These are phyloP conservation scores for Starmerella stigmatis DNA, from an alignment of 805 yeast species.

Conservation along the genomic window DNA sequence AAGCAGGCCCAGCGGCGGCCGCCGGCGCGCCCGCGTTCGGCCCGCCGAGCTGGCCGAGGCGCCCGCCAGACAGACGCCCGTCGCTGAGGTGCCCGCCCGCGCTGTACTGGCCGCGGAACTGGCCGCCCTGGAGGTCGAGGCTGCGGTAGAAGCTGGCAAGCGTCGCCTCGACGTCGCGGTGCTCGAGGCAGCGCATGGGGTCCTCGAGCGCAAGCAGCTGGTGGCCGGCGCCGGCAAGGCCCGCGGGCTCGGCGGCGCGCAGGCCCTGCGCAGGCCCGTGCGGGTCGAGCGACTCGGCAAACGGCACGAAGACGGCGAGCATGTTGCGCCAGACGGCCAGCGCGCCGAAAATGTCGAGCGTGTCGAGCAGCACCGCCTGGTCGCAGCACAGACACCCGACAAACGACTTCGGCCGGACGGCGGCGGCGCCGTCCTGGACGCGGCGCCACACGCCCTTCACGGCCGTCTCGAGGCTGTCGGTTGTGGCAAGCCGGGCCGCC, in stretches of 20 bases:
- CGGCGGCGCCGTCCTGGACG: neutral
- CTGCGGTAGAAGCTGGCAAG: neutral
- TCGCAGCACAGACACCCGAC: neutral
- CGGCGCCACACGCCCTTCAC: neutral
- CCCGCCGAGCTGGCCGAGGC: too few species aligned
- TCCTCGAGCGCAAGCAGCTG: too few species aligned
- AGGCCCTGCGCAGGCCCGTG: neutral
- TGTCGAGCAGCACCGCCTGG: neutral
- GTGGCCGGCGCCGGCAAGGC: too few species aligned
- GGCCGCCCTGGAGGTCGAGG: neutral
- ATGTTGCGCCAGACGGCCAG: neutral
- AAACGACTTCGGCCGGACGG: neutral
- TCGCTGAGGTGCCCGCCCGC: too few species aligned
- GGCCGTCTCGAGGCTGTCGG: neutral
- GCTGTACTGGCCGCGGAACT: too few species aligned
- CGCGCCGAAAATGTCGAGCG: neutral
- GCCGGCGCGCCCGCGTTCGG: neutral
- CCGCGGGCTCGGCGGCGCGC: too few species aligned
- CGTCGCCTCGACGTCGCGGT: slow-evolving; percentile 3
- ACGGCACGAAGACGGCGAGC: neutral
- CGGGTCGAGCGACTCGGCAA: neutral
- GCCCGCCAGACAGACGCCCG: too few species aligned
- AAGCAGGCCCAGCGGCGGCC: too few species aligned
- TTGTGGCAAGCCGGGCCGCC: neutral
- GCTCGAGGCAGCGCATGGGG: neutral